phyloP scores from a whole-genome alignment of 1,139 yeast genomes.

The Meyerozyma guilliermondii region DNA sequence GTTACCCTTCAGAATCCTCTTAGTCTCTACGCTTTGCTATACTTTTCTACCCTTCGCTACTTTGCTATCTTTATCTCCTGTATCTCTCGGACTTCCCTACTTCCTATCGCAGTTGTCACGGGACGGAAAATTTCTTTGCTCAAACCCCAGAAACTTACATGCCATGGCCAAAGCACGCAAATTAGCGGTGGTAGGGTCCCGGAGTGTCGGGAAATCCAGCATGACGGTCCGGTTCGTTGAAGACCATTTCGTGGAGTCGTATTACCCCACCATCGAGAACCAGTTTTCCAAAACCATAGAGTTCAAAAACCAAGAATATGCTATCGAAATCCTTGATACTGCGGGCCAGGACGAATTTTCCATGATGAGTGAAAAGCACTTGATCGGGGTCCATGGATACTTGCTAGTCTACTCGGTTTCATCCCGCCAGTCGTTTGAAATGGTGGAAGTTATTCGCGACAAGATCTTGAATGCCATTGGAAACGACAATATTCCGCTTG shows the following conservation, averaged over 20 bases:
- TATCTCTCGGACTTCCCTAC: not conserved
- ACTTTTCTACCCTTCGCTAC: too few species aligned
- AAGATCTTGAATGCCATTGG: conserved; percentile 78
- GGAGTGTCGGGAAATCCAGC: conserved; percentile 88
- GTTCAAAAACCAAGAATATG: conserved; percentile 71
- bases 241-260: conserved; percentile 82
- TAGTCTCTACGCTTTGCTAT: too few species aligned
- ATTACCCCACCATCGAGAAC: conserved; percentile 91
- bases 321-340: conserved; percentile 84
- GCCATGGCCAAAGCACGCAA: conserved; percentile 57
- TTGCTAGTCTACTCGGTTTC: conserved; percentile 79
- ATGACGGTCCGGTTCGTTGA: conserved; percentile 84
- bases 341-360: conserved; percentile 95
- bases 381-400: conserved; percentile 84
- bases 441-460: conserved; percentile 74
- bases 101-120: conserved; percentile 2
- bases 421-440: conserved; percentile 73
- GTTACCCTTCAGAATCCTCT: too few species aligned
- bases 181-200: conserved; percentile 82
- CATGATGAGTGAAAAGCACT: conserved; percentile 75
- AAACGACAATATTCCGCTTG: conserved; percentile 68
- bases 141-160: conserved; percentile 1
- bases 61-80: not conserved
- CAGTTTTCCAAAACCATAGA: conserved; percentile 72
- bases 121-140: conserved; percentile 2